phyloP scores from a whole-genome alignment of 768 basidiomycete genomes.

The Saitozyma podzolica region DNA sequence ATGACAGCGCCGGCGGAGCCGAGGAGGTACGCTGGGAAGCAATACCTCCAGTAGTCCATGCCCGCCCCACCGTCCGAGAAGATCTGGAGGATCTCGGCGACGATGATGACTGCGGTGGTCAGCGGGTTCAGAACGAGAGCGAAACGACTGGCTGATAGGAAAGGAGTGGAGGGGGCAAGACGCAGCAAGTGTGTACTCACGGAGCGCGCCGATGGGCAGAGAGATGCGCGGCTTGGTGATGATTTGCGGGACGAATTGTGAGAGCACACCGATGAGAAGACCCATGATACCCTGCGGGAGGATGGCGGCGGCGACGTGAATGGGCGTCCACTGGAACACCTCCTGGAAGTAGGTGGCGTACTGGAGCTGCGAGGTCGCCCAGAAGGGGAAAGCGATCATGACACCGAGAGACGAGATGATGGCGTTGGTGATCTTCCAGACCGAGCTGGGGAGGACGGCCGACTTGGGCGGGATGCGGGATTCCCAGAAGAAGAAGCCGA shows the following conservation, averaged over 20 bases:
- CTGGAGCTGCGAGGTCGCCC: slow-evolving; percentile 44
- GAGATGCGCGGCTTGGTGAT: slow-evolving; percentile 33
- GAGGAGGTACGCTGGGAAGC: slow-evolving; percentile 43
- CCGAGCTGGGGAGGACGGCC: slow-evolving; percentile 51
- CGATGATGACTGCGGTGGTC: slow-evolving; percentile 26
- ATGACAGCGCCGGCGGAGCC: slow-evolving; percentile 22
- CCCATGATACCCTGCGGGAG: slow-evolving; percentile 43
- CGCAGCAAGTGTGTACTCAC: slow-evolving; percentile 16
- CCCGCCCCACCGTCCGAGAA: slow-evolving; percentile 44
- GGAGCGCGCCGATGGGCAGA: slow-evolving; percentile 33
- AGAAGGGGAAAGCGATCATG: slow-evolving; percentile 38
- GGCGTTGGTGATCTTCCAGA: slow-evolving; percentile 46
- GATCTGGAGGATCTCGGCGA: slow-evolving; percentile 33
- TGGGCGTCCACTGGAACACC: slow-evolving; percentile 30
- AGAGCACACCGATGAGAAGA: slow-evolving; percentile 30
- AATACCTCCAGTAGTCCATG: slow-evolving; percentile 46
- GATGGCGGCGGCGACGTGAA: slow-evolving; percentile 43
- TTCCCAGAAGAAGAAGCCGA: slow-evolving; percentile 61
- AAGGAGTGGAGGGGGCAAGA: not conserved
- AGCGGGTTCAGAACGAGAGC: slow-evolving; percentile 1
- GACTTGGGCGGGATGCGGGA: slow-evolving; percentile 53
- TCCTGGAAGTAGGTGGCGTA: slow-evolving; percentile 39
- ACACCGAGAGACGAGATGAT: slow-evolving; percentile 24
- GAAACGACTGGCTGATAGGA: too few species aligned
- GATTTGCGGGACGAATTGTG: slow-evolving; percentile 32